These are phyloP conservation scores for Neurospora sp. DNA, from an alignment of 495 filamentous ascomycete species.

Conservation along the genomic window DNA sequence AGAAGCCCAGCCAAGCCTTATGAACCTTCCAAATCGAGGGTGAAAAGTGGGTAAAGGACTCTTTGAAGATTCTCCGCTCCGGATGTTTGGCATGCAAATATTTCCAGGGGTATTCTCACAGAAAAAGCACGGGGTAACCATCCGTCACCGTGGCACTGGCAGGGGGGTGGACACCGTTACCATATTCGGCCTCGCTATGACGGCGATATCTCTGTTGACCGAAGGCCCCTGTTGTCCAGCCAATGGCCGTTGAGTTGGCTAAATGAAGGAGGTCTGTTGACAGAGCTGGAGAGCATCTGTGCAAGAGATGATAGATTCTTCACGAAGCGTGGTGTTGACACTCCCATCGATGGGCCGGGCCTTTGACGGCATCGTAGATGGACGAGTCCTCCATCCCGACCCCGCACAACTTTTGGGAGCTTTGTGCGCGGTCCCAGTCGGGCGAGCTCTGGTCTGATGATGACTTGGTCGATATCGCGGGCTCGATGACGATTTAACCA, in stretches of 20 bases:
- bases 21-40: too few relatives aligned
- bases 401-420: not conserved
- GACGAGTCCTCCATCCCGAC: not conserved
- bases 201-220: conserved; percentile 3
- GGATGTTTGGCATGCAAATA: not conserved
- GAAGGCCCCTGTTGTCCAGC: conserved; percentile 6
- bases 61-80: not conserved
- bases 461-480: not conserved
- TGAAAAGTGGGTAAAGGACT: too few relatives aligned
- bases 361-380: not conserved
- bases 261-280: conserved; percentile 18
- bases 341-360: not conserved
- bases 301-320: too few relatives aligned
- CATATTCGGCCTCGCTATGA: conserved; percentile 16
- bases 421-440: not conserved
- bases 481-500: not conserved
- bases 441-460: not conserved
- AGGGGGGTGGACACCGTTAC: conserved; percentile 10
- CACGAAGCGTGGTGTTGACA: conserved; percentile 1
- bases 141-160: conserved; percentile 10
- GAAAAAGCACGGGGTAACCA: conserved; percentile 7
- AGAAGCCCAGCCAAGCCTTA: too few relatives aligned
- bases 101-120: not conserved
- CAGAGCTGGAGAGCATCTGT: conserved; percentile 17
- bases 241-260: conserved; percentile 17